A percentile compares a stretch with the other conserved stretches of the same genome.
phyloP scores from a whole-genome alignment of 2,329 filamentous ascomycete genomes.

The Biscogniauxia sp. region DNA sequence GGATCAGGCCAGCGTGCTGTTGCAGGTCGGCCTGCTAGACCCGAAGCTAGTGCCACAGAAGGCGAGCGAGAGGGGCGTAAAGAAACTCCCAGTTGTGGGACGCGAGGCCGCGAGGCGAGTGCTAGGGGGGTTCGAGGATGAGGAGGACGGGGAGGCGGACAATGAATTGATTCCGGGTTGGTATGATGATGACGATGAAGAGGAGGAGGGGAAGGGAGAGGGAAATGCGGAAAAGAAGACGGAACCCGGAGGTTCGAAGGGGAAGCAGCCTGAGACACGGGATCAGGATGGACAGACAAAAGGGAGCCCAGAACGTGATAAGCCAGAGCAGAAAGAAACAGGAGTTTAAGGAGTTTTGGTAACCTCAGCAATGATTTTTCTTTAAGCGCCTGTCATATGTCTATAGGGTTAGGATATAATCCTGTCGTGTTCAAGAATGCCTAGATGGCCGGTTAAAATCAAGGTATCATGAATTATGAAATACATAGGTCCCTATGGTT shows the following conservation, averaged over 20 bases:
- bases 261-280: neutral
- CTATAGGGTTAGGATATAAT: too few relatives aligned
- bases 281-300: neutral
- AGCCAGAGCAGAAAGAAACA: neutral
- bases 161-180: constrained; percentile 40
- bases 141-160: constrained; percentile 43
- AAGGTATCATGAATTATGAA: too few relatives aligned
- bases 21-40: constrained; percentile 57
- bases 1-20: constrained; percentile 65
- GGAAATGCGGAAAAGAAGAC: constrained; percentile 1
- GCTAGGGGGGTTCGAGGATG: constrained; percentile 33
- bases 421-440: too few relatives aligned
- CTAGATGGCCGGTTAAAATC: too few relatives aligned
- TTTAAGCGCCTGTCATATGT: too few relatives aligned
- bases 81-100: constrained; percentile 40
- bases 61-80: constrained; percentile 34
- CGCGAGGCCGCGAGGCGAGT: constrained; percentile 38
- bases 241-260: neutral
- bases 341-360: neutral
- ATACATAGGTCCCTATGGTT: too few relatives aligned
- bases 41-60: constrained; percentile 36
- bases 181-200: constrained; percentile 30
- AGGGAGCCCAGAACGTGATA: neutral
- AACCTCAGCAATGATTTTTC: neutral
- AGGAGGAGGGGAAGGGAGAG: constrained; percentile 9